A percentile compares a stretch with the other conserved stretches of the same genome.
Conservation (phyloP, 1,284 basidiomycete genomes). For the Mrakiaceae sp. region DNA sequence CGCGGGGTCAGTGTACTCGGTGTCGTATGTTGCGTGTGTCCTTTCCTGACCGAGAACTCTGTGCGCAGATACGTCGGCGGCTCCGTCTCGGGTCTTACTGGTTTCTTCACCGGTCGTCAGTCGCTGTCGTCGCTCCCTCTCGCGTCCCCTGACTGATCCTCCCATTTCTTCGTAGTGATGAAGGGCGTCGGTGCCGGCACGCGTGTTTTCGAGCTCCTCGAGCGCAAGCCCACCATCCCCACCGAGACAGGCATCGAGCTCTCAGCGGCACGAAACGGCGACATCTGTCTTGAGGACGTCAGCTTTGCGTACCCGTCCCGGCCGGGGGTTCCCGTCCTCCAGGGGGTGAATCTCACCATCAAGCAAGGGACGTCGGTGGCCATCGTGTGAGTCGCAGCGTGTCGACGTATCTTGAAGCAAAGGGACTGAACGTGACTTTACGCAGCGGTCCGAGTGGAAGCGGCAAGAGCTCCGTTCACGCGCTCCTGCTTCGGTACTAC, state of each 20-base stretch:
- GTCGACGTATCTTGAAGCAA: slow-evolving; percentile 19
- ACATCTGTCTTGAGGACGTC: slow-evolving; percentile 65
- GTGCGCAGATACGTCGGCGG: slow-evolving; percentile 33
- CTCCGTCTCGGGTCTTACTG: slow-evolving; percentile 36
- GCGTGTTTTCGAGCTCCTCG: slow-evolving; percentile 86
- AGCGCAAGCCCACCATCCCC: slow-evolving; percentile 60
- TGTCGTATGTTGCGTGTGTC: too few relatives aligned
- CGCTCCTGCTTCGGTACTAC: slow-evolving; percentile 81
- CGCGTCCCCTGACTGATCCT: neutral
- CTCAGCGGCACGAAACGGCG: slow-evolving; percentile 46
- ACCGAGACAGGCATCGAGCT: slow-evolving; percentile 51
- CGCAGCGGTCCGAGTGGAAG: slow-evolving; percentile 73
- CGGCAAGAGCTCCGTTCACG: slow-evolving; percentile 84
- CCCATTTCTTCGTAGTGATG: slow-evolving; percentile 24
- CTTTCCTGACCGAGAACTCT: slow-evolving; percentile 4
- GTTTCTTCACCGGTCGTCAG: slow-evolving; percentile 34
- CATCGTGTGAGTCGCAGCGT: slow-evolving; percentile 56
- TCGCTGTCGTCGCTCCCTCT: neutral
- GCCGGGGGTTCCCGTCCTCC: slow-evolving; percentile 61
- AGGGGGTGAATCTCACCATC: slow-evolving; percentile 65
- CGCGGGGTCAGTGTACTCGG: slow-evolving; percentile 54
- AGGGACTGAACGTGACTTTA: neutral
- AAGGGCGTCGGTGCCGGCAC: slow-evolving; percentile 69
- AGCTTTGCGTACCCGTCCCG: slow-evolving; percentile 79
- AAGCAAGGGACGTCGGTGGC: slow-evolving; percentile 76